Evolutionary conservation across 306 rosid species (phyloP).

Genomic region (Styphnolobium japonicum): DNA sequence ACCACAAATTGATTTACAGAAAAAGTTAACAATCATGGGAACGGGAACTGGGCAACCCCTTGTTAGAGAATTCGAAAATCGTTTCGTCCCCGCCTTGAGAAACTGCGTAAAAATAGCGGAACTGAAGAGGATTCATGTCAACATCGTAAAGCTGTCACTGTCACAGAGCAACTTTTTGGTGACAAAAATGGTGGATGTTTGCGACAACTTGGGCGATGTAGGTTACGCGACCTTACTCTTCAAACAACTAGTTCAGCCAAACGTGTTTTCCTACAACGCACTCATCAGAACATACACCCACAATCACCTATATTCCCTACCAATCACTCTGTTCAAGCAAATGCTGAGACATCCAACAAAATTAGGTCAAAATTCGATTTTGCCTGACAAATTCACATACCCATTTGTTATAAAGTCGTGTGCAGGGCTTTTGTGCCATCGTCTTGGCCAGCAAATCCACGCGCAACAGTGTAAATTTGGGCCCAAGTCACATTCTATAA

Average conservation of each 20-base stretch:
- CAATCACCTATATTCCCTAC: conserved; percentile 28
- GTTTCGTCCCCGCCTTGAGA: conserved; percentile 45
- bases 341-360: conserved; percentile 39
- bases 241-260: conserved; percentile 52
- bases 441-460: conserved; percentile 66
- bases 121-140: conserved; percentile 59
- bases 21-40: conserved; percentile 18
- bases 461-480: conserved; percentile 63
- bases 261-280: conserved; percentile 57
- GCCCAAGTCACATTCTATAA: conserved; percentile 35
- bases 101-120: conserved; percentile 30
- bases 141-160: conserved; percentile 45
- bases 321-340: conserved; percentile 46
- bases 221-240: conserved; percentile 49
- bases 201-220: conserved; percentile 44
- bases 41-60: neutral
- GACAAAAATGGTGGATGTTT: conserved; percentile 67
- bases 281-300: conserved; percentile 62
- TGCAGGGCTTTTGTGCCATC: conserved; percentile 38
- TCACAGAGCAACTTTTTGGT: conserved; percentile 71
- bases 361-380: conserved; percentile 6
- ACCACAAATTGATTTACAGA: neutral
- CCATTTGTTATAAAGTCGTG: conserved; percentile 72
- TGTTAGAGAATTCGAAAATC: conserved; percentile 51
- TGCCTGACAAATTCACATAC: conserved; percentile 64